Evolutionary conservation across 129 eudicot genomes (phyloP).

Genomic region (Flaveria linearis): DNA sequence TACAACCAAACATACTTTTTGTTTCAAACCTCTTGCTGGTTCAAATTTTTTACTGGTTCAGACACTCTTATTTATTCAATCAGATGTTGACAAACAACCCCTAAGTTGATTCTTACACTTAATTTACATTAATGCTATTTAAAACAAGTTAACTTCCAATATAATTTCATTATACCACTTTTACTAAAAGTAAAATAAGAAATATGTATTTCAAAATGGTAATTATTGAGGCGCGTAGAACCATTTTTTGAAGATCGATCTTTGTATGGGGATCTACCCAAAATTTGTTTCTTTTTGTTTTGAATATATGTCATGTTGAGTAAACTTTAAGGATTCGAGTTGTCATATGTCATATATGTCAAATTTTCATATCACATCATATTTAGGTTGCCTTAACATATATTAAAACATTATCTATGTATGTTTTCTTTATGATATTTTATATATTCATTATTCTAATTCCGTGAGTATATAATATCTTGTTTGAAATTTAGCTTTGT

Average conservation of each 20-base stretch:
- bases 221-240: background rate
- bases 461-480: background rate
- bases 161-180: background rate
- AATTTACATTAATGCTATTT: no score
- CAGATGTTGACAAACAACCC: no score
- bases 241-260: constrained; percentile 4
- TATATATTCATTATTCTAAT: background rate
- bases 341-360: constrained; percentile 44
- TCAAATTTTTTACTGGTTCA: no score
- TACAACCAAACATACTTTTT: no score
- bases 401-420: background rate
- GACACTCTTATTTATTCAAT: no score
- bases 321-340: constrained; percentile 42
- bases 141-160: background rate
- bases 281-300: constrained; percentile 34
- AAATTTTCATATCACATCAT: constrained; percentile 18
- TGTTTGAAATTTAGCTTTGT: no score
- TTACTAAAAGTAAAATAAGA: background rate
- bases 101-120: no score
- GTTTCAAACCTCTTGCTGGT: no score
- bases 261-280: constrained; percentile 31
- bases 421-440: background rate
- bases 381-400: constrained; percentile 12
- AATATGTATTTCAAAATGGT: background rate
- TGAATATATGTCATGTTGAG: constrained; percentile 45